Conservation (phyloP, 805 yeast genomes). For the Pichia californica region DNA sequence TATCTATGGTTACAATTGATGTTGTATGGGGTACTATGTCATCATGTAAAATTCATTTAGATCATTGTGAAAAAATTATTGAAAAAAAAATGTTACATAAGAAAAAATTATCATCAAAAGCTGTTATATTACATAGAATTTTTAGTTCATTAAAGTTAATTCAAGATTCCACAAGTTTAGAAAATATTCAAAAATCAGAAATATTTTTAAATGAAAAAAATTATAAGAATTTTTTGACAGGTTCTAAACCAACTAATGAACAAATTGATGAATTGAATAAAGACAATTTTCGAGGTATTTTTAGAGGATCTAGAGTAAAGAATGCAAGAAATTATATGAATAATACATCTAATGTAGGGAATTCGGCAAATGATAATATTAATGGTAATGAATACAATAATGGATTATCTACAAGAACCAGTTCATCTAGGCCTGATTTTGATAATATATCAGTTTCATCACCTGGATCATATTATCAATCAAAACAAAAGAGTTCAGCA, state of each 20-base stretch:
- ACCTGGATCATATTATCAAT: not conserved
- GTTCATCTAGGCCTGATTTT: slow-evolving; percentile 4
- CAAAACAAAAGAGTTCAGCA: slow-evolving; percentile 1
- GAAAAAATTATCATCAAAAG: slow-evolving; percentile 66
- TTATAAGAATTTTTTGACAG: slow-evolving; percentile 28
- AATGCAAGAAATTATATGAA: not conserved
- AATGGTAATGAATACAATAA: not conserved
- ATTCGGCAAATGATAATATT: not conserved
- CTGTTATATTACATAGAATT: slow-evolving; percentile 69
- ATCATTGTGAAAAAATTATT: slow-evolving; percentile 71
- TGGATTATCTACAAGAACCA: not conserved
- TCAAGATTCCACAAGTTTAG: slow-evolving; percentile 66
- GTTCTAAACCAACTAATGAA: slow-evolving; percentile 23
- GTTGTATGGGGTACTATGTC: slow-evolving; percentile 89
- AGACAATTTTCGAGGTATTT: slow-evolving; percentile 21
- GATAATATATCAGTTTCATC: slow-evolving; percentile 5
- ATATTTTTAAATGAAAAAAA: slow-evolving; percentile 31
- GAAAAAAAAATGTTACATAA: slow-evolving; percentile 60
- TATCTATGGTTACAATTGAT: slow-evolving; percentile 84
- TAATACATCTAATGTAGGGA: slow-evolving; percentile 5
- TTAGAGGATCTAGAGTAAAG: slow-evolving; percentile 13
- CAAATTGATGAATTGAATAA: slow-evolving; percentile 21
- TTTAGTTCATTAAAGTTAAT: slow-evolving; percentile 68
- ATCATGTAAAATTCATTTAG: slow-evolving; percentile 69
- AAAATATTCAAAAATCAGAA: slow-evolving; percentile 29